Evolutionary conservation across 148 eudicot genomes (phyloP).

Genomic region (Diospyros lotus): DNA sequence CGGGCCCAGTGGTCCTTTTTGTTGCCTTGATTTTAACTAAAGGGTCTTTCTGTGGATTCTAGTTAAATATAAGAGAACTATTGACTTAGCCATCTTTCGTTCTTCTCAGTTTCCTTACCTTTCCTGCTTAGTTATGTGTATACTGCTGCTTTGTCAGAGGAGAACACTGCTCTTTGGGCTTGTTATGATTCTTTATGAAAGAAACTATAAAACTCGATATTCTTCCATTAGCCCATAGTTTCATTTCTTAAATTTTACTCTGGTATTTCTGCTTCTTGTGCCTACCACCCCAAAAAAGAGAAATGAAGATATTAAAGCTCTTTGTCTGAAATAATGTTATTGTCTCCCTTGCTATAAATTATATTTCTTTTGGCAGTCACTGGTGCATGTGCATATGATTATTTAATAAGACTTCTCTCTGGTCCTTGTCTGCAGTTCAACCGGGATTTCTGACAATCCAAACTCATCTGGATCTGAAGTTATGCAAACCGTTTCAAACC

Average conservation of each 20-base stretch:
- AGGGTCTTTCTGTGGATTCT: neutral
- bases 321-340: neutral
- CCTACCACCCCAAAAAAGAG: neutral
- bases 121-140: neutral
- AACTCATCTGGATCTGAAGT: constrained; percentile 29
- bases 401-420: neutral
- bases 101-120: neutral
- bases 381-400: neutral
- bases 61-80: no score
- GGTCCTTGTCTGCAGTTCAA: constrained; percentile 29
- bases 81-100: neutral
- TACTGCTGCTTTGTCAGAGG: neutral
- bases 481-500: constrained; percentile 31
- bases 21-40: neutral
- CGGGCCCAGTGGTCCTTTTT: neutral
- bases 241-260: neutral
- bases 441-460: constrained; percentile 25
- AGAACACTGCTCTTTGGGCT: neutral
- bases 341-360: neutral
- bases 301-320: neutral
- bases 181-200: neutral
- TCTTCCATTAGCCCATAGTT: neutral
- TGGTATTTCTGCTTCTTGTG: neutral
- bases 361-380: neutral
- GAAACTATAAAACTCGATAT: neutral